Percentiles rank a stretch among this genome's conserved stretches.
Evolutionary conservation across 805 yeast genomes (phyloP).

Genomic region (Kazachstania africana): DNA sequence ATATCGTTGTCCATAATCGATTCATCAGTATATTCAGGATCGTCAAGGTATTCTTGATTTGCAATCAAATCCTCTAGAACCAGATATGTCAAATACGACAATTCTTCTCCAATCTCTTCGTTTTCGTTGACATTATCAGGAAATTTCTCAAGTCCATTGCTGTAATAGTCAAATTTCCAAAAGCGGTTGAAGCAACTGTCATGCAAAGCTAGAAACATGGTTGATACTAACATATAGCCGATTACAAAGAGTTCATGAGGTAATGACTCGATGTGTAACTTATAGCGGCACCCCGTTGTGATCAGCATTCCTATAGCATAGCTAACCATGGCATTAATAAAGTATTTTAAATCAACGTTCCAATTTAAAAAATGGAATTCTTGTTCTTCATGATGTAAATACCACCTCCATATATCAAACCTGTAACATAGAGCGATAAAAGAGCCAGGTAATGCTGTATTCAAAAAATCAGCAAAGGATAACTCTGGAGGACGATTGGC

Average conservation of each 20-base stretch:
- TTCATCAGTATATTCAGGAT: too few species aligned
- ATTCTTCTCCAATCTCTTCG: too few species aligned
- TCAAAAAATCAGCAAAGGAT: too few species aligned
- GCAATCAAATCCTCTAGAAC: too few species aligned
- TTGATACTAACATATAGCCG: conserved; percentile 23
- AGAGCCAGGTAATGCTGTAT: conserved; percentile 36
- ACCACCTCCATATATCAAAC: conserved; percentile 37
- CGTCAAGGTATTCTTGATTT: too few species aligned
- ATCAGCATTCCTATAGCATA: conserved; percentile 35
- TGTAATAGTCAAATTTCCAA: conserved; percentile 30
- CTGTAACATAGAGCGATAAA: conserved; percentile 42
- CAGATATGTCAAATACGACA: too few species aligned
- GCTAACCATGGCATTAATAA: conserved; percentile 32
- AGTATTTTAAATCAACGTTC: conserved; percentile 34
- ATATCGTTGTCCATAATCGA: too few species aligned
- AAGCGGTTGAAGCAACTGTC: conserved; percentile 32
- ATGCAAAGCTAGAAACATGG: conserved; percentile 24
- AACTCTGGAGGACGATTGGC: too few species aligned
- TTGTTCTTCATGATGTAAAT: conserved; percentile 20
- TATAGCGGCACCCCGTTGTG: conserved; percentile 32
- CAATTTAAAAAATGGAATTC: conserved; percentile 30
- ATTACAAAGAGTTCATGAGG: conserved; percentile 58
- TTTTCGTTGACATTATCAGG: too few species aligned
- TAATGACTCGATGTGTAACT: conserved; percentile 44
- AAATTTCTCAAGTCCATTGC: too few species aligned